Conservation (phyloP, 805 yeast genomes). For the Candida arabinofermentans region DNA sequence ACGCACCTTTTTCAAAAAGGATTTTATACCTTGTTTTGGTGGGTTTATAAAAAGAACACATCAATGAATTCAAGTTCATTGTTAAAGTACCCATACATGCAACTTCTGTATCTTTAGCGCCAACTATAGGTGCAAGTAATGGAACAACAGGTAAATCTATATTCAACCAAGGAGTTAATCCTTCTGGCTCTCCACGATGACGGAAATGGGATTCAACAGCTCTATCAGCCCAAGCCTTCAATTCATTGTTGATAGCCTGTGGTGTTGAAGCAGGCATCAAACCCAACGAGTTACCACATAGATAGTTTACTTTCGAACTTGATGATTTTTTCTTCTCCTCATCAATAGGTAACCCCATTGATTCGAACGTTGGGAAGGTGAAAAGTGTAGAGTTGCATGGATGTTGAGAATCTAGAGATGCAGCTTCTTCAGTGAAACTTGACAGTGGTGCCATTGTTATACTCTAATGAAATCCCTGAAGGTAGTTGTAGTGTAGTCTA, state of each 20-base stretch:
- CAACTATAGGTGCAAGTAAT: constrained; percentile 67
- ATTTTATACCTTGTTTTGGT: constrained; percentile 56
- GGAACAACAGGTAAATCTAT: constrained; percentile 76
- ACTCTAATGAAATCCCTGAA: no score
- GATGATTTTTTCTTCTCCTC: constrained; percentile 2
- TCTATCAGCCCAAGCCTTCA: constrained; percentile 75
- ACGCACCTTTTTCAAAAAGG: constrained; percentile 80
- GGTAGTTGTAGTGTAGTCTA: no score
- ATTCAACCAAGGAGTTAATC: constrained; percentile 73
- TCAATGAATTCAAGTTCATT: constrained; percentile 69
- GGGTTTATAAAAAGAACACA: constrained; percentile 75
- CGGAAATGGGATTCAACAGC: constrained; percentile 85
- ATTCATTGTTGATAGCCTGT: constrained; percentile 55
- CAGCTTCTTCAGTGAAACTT: constrained; percentile 17
- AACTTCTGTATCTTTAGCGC: constrained; percentile 72
- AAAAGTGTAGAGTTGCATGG: constrained; percentile 45
- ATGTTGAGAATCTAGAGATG: constrained; percentile 36
- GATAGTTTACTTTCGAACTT: constrained; percentile 43
- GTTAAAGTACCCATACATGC: constrained; percentile 88
- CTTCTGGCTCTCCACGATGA: constrained; percentile 47
- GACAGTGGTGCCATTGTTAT: not conserved
- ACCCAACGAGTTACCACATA: constrained; percentile 95
- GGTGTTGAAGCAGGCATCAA: constrained; percentile 71
- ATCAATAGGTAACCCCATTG: constrained; percentile 45
- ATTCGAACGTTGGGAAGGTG: constrained; percentile 59